Evolutionary conservation across 305 asterid genomes (phyloP).

Genomic region (Nicotiana rustica): DNA sequence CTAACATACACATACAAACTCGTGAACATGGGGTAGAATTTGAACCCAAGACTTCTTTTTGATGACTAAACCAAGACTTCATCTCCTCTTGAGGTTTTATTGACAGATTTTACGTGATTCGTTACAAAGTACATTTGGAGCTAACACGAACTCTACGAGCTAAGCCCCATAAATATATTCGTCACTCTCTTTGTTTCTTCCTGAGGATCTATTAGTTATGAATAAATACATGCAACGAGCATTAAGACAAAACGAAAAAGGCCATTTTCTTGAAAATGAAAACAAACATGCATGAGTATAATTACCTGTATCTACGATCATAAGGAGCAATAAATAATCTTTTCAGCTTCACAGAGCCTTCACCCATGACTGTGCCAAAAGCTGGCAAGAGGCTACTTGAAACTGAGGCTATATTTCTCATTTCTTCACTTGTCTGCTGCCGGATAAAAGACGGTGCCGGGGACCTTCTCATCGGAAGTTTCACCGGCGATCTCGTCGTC

Average conservation of each 20-base stretch:
- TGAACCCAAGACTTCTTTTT: too few species aligned
- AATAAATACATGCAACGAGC: background rate
- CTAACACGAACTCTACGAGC: too few species aligned
- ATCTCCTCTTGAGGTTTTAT: too few species aligned
- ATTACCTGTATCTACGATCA: constrained; percentile 73
- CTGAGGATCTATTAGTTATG: background rate
- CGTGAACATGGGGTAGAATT: too few species aligned
- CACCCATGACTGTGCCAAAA: constrained; percentile 79
- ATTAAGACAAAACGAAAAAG: background rate
- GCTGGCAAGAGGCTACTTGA: constrained; percentile 93
- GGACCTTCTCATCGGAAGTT: constrained; percentile 45
- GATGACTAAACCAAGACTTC: too few species aligned
- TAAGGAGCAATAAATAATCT: constrained; percentile 72
- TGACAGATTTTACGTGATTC: too few species aligned
- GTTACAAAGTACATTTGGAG: too few species aligned
- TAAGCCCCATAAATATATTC: background rate
- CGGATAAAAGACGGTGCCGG: constrained; percentile 58
- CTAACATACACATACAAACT: too few species aligned
- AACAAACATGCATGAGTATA: background rate
- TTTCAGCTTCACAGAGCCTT: constrained; percentile 53
- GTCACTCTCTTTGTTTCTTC: background rate
- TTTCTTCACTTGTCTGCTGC: constrained; percentile 59
- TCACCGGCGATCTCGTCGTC: constrained; percentile 48
- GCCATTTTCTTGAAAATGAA: background rate
- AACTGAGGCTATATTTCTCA: constrained; percentile 67